These are phyloP conservation scores for Penicillium cosmopolitanum DNA, from an alignment of 495 filamentous ascomycete genomes.

Conservation along the genomic window DNA sequence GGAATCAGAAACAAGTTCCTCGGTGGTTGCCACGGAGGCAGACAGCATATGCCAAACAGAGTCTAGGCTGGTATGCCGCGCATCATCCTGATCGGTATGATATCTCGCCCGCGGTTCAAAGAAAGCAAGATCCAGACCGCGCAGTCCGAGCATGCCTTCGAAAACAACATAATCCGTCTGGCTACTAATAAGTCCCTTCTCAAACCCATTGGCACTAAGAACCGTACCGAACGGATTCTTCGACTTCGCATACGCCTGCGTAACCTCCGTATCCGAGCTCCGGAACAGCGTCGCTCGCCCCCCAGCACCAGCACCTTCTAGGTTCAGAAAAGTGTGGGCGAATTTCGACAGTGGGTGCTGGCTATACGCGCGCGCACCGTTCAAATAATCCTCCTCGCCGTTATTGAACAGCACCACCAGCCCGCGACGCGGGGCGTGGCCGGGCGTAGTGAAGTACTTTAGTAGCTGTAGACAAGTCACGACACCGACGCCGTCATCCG, in stretches of 20 bases:
- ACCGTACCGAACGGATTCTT: constrained; percentile 83
- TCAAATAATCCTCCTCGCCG: constrained; percentile 92
- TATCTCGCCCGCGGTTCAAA: constrained; percentile 83
- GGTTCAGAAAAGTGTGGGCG: constrained; percentile 84
- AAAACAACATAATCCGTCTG: constrained; percentile 92
- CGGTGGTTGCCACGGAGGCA: constrained; percentile 71
- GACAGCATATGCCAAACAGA: constrained; percentile 96
- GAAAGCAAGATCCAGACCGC: constrained; percentile 92
- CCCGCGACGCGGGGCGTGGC: constrained; percentile 76
- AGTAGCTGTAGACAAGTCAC: constrained; percentile 86
- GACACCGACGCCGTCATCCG: constrained; percentile 91
- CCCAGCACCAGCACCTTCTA: constrained; percentile 94
- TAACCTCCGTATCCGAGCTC: constrained; percentile 85
- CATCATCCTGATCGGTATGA: constrained; percentile 89
- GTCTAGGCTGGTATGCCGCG: constrained; percentile 70
- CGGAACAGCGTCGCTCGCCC: constrained; percentile 87
- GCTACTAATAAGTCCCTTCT: constrained; percentile 73
- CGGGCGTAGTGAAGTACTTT: constrained; percentile 78
- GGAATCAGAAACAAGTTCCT: constrained; percentile 70
- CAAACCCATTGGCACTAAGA: constrained; percentile 80
- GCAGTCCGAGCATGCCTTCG: constrained; percentile 74
- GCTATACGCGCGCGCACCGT: constrained; percentile 85
- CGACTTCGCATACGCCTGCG: constrained; percentile 70
- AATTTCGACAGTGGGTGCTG: constrained; percentile 78
- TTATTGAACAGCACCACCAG: constrained; percentile 91